Evolutionary conservation across 2,329 filamentous ascomycete species (phyloP), one percentile per base, ranked within the genome.

Genomic region (Colletotrichum cuscutae): DNA sequence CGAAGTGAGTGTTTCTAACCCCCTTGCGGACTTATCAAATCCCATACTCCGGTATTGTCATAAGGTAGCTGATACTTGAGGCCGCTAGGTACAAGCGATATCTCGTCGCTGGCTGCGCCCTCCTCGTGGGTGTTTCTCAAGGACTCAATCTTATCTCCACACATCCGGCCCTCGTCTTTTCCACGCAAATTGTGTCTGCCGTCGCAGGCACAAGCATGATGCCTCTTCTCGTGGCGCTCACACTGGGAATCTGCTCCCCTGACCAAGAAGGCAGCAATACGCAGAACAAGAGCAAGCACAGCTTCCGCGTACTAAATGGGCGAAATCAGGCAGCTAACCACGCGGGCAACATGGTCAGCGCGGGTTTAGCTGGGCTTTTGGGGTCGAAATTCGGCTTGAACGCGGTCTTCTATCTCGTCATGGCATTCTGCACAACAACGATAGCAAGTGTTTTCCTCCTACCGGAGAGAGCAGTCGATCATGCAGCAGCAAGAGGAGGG

Each of bases 331-430:
- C 69, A 6, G 57, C 65, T 5, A 72, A 72, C 0, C 69, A 72
- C 11, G 69, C 69, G 4, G 69, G 69, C 0, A 72, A 72, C 9
- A 72, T 72, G 69, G 69, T 69, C 30, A 72, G 69, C 59, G 65
- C 69, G 3, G 69, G 69, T 11, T 53, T 72, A 6, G 69, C 69
- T 0, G 69, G 59, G 15, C n/a, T 54, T 2, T 30, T 72, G 26
- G 69, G 69, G 0, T 59, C 65, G 0, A 53, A 15, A 7, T 72
- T 72, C 42, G 69, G 69, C 0, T 28, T 72, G 30, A 64, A 37
- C 19, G 69, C 69, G 1, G 65, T 72, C 24, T 72, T 72, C 53
- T 69, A 30, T 4, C 59, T 69, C 1, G 69, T 72, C 53, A 72
- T 69, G 65, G 69, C 69, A 7, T 72, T 72, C 15, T 69, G 65